Evolutionary conservation across 2,329 filamentous ascomycete species (phyloP), one percentile per base, ranked within the genome.

Genomic region (Trichoderma citrinoviride): DNA sequence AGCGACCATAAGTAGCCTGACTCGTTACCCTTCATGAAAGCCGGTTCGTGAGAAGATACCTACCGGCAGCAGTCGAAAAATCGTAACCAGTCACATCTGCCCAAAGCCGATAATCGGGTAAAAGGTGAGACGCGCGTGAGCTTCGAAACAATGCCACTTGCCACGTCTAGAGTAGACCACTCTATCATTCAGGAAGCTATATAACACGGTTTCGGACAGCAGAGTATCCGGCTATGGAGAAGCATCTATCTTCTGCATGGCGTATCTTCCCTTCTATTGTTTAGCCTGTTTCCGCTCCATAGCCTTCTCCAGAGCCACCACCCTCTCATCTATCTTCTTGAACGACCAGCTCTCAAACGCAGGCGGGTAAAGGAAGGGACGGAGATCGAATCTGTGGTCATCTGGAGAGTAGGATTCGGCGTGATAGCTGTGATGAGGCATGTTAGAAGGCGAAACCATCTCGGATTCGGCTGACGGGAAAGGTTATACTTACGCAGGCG

Each of bases 281-380:
- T 49, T 60, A 15, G 41, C 43, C 21, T 57, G 54, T 57, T 46
- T 46, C 15, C 56, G 27, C 44, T 60, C 41, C 15, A 60, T 19
- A 23, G 56, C 56, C 67, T 68, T 74, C 61, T 79, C 72, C 5
- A 79, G 68, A 56, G 68, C 72, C 54, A 71, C 74, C 1, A 78
- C 68, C 65, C 75, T 74, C 67, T 71, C 70, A 61, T 81, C 78
- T 43, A 80, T 79, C 68, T 70, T 76, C 67, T 76, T 77, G 52
- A 82, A 79, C 2, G 70, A 70, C 72, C 73, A 78, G 52, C 68
- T 73, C 67, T 74, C 67, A 66, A 65, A 79, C 44, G 74, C 71
- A 0, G 73, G 68, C 0, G 76, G 76, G 65, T 79, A 75, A 5
- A 76, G 66, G 57, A 27, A 50, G 27, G 56, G 56, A 49, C 56